These are phyloP conservation scores for Agaricus sinodeliciosus DNA, from an alignment of 768 basidiomycete species.

Conservation along the genomic window DNA sequence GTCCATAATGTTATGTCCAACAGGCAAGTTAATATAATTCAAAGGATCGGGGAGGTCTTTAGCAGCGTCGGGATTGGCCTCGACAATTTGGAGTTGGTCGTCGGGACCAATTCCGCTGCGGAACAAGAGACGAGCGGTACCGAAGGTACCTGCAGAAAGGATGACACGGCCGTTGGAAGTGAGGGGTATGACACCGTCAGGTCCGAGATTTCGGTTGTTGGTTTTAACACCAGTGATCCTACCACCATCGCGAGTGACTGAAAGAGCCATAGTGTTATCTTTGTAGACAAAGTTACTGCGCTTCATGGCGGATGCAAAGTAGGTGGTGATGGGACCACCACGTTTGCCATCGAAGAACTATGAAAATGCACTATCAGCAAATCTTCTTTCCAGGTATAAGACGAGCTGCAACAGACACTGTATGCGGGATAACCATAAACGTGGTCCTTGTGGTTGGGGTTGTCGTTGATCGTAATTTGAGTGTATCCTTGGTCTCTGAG, in stretches of 20 bases:
- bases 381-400: not conserved
- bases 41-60: constrained; percentile 38
- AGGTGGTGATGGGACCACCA: constrained; percentile 53
- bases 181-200: constrained; percentile 47
- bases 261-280: constrained; percentile 40
- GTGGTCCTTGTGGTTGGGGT: constrained; percentile 51
- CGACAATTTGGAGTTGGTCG: constrained; percentile 48
- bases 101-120: constrained; percentile 55
- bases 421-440: constrained; percentile 49
- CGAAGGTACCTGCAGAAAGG: constrained; percentile 51
- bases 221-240: constrained; percentile 54
- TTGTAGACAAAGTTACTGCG: constrained; percentile 47
- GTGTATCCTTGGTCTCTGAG: constrained; percentile 43
- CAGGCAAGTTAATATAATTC: constrained; percentile 54
- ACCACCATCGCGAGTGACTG: constrained; percentile 50
- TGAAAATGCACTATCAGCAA: not conserved
- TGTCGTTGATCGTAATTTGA: constrained; percentile 48
- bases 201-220: constrained; percentile 50
- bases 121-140: constrained; percentile 52
- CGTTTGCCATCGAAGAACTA: constrained; percentile 41
- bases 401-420: constrained; percentile 21
- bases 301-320: constrained; percentile 48
- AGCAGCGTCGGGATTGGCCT: constrained; percentile 37
- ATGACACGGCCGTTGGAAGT: constrained; percentile 54
- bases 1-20: constrained; percentile 46